phyloP scores from a whole-genome alignment of 345 rosid species.

The Dipteronia sinensis region DNA sequence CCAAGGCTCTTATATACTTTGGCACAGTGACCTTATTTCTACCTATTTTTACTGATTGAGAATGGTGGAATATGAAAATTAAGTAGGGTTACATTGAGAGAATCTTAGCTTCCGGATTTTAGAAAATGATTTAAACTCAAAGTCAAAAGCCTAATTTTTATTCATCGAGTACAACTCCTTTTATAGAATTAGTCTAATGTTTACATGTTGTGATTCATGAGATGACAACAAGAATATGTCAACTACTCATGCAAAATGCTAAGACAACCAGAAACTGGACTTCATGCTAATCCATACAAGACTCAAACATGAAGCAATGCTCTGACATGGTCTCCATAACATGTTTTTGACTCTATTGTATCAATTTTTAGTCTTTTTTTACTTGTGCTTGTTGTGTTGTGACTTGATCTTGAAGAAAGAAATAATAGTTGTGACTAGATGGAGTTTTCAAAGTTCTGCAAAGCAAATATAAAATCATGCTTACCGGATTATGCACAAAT shows the following conservation, averaged over 20 bases:
- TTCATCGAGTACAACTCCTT: not conserved
- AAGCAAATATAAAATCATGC: not conserved
- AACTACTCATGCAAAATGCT: not conserved
- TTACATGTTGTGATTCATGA: not conserved
- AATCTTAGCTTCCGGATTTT: not conserved
- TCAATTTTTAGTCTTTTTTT: not conserved
- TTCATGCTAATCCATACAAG: not conserved
- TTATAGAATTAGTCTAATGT: not conserved
- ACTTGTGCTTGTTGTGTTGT: not conserved
- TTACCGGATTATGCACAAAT: not conserved
- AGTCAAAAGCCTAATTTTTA: not conserved
- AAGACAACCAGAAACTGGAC: not conserved
- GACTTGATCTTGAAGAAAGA: conserved; percentile 1
- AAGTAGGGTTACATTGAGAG: not conserved
- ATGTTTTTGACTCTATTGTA: not conserved
- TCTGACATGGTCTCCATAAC: too few relatives aligned
- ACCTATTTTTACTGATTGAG: too few relatives aligned
- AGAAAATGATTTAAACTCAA: not conserved
- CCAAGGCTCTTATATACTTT: too few relatives aligned
- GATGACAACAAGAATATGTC: not conserved
- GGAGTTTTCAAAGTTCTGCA: not conserved
- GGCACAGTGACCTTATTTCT: too few relatives aligned
- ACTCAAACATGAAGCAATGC: not conserved
- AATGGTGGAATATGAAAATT: not conserved
- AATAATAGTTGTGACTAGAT: not conserved